phyloP scores from a whole-genome alignment of 331 rosid species.

The Rhamnella rubrinervis region DNA sequence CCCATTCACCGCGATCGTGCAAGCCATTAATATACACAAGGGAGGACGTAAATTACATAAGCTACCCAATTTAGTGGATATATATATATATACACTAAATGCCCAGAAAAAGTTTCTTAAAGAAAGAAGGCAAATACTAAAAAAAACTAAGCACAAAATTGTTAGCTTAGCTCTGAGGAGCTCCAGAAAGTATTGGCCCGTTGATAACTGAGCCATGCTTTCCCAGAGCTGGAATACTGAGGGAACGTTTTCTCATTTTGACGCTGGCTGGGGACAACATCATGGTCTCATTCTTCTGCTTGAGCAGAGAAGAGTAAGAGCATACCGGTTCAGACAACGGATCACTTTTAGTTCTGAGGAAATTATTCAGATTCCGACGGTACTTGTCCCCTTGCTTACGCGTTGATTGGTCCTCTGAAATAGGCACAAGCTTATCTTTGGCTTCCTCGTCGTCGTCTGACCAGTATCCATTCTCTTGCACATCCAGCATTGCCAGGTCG shows the following conservation, averaged over 20 bases:
- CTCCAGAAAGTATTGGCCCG: constrained; percentile 73
- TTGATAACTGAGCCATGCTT: constrained; percentile 49
- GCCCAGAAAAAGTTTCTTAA: not conserved
- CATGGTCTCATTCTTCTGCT: constrained; percentile 42
- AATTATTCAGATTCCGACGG: constrained; percentile 46
- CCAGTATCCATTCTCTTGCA: constrained; percentile 55
- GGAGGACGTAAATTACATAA: no score
- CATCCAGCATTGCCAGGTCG: constrained; percentile 86
- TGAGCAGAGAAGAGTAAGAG: constrained; percentile 49
- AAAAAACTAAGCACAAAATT: constrained; percentile 5
- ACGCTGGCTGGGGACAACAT: constrained; percentile 36
- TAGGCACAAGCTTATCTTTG: constrained; percentile 29
- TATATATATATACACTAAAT: no score
- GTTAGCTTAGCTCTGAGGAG: constrained; percentile 57
- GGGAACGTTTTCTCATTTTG: constrained; percentile 73
- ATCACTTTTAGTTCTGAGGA: constrained; percentile 56
- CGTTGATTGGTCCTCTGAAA: constrained; percentile 25
- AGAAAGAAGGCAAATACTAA: not conserved
- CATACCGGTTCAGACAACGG: constrained; percentile 43
- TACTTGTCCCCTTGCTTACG: constrained; percentile 35
- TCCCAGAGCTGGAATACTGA: constrained; percentile 76
- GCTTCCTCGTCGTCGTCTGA: constrained; percentile 45
- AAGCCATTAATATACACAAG: no score
- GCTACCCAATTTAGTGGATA: no score
- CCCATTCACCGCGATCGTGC: no score